Evolutionary conservation across 192 early-diverging fungal genomes (phyloP).

Genomic region (Coemansia sp.): DNA sequence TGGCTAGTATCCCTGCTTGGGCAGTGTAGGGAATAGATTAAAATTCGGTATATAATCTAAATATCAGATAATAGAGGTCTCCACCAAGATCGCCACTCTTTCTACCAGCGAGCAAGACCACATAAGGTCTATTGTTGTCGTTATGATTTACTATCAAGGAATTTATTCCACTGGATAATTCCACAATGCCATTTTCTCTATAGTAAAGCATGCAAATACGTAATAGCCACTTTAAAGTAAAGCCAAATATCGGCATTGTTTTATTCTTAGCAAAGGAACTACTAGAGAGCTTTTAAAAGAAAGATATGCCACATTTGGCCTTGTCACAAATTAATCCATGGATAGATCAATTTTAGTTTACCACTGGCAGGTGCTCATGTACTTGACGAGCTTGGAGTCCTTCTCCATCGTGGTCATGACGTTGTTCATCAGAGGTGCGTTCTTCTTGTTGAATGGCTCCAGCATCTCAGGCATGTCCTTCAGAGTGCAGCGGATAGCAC

Average conservation of each 20-base stretch:
- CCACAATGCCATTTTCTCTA: too few species aligned
- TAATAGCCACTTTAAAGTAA: constrained; percentile 36
- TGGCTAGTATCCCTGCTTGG: too few species aligned
- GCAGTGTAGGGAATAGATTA: too few species aligned
- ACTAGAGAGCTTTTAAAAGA: background rate
- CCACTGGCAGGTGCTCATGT: constrained; percentile 10
- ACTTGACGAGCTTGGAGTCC: background rate
- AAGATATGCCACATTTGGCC: background rate
- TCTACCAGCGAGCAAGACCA: too few species aligned
- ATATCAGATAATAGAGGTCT: too few species aligned
- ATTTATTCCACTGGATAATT: too few species aligned
- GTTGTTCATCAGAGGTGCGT: constrained; percentile 18
- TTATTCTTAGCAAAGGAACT: background rate
- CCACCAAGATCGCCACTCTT: too few species aligned
- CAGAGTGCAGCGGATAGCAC: constrained; percentile 4
- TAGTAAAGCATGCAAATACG: too few species aligned
- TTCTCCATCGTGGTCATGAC: constrained; percentile 12
- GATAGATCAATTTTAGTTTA: background rate
- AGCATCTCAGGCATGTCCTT: constrained; percentile 3
- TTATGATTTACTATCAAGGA: too few species aligned
- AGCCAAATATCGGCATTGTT: background rate
- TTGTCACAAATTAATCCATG: background rate
- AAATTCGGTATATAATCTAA: too few species aligned
- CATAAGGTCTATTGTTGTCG: too few species aligned
- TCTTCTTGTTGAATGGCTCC: constrained; percentile 19